Base-by-base conservation (phyloP, 139 green algal genomes). In the Auxenochlorella pyrenoidosa region DNA sequence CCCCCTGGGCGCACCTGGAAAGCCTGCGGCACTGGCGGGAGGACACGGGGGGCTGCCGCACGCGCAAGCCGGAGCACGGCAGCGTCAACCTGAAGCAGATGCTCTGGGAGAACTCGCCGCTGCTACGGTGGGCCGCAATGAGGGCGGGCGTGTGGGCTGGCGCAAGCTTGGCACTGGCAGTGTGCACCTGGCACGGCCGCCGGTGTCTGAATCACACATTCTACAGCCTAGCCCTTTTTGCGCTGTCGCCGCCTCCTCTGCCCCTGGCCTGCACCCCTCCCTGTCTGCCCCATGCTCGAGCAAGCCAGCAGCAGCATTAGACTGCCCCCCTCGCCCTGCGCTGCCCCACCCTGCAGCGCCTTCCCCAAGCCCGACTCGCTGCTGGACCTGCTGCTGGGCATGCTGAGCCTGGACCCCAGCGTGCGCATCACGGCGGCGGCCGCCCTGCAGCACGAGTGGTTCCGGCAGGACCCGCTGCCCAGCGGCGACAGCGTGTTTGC, bases 401-500 rank as follows among this genome's bases (percentile, higher is more conserved):
- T 44, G 59, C 59, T 75, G 88, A 47, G 8, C 18, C 60, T 70
- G 18, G 88, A 97, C 78, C 94, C 96, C 3, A 47, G 41, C 1
- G 86, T 89, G 72, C 92, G 96, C 36, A 89, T 97, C 44, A 93
- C 92, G 0, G 96, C 96, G 0, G 59, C 75, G 26, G 80, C 96
- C 72, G 94, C 94, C 5, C 91, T 98, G 76, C 43, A 94, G 60
- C 96, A 98, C 88, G 81, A 86, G 2, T 98, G 95, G 93, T 98
- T 97, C 79, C 85, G 92, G 86, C 63, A 90, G 80, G 73, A 85
- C 3, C 80, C 80, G 63, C 60, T 77, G 80, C 80, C 80, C 41
- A 85, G 80, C 63, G 8, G 21, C 0, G 80, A 85, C 40, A 75
- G 58, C 32, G 80, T 85, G 80, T 85, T 76, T 76, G 63, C 63